A percentile compares a stretch with the other conserved stretches of the same genome.
Evolutionary conservation across 2,329 filamentous ascomycete species (phyloP).

Genomic region (Neopestalotiopsis sp.): DNA sequence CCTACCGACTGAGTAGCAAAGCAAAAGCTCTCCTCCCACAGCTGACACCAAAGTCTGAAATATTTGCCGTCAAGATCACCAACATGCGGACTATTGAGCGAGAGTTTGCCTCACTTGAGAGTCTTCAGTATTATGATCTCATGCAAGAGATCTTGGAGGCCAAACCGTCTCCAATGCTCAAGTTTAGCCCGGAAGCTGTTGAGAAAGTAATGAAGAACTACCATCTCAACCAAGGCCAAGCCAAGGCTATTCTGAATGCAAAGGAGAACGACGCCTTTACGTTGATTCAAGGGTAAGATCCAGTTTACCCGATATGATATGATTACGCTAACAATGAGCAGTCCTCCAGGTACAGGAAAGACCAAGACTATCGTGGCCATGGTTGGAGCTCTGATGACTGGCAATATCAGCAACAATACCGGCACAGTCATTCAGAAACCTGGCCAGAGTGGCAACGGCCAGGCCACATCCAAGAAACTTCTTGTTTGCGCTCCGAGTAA

Average conservation of each 20-base stretch:
- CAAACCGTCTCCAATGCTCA: slow-evolving; percentile 85
- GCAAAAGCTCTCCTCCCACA: slow-evolving; percentile 65
- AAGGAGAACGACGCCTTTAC: slow-evolving; percentile 97
- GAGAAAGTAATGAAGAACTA: slow-evolving; percentile 76
- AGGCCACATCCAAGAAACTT: slow-evolving; percentile 73
- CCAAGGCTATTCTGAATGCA: slow-evolving; percentile 88
- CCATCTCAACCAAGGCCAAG: slow-evolving; percentile 85
- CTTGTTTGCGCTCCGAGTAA: slow-evolving; percentile 98
- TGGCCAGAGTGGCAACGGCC: slow-evolving; percentile 36
- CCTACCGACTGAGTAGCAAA: slow-evolving; percentile 78
- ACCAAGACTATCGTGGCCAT: slow-evolving; percentile 98
- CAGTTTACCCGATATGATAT: slow-evolving; percentile 13
- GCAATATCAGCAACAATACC: slow-evolving; percentile 48
- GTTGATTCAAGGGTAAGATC: slow-evolving; percentile 81
- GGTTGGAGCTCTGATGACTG: slow-evolving; percentile 82
- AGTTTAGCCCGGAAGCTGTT: slow-evolving; percentile 77
- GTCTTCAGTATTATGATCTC: slow-evolving; percentile 92
- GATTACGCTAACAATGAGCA: slow-evolving; percentile 42
- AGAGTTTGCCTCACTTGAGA: slow-evolving; percentile 90
- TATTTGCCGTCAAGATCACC: slow-evolving; percentile 82
- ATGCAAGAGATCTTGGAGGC: slow-evolving; percentile 91
- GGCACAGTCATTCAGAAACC: slow-evolving; percentile 52
- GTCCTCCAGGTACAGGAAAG: slow-evolving; percentile 94
- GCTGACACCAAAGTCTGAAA: slow-evolving; percentile 71
- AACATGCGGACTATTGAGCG: slow-evolving; percentile 95